These are phyloP conservation scores for Pseudogymnoascus sp. DNA, from an alignment of 2,329 filamentous ascomycete genomes.

Conservation along the genomic window DNA sequence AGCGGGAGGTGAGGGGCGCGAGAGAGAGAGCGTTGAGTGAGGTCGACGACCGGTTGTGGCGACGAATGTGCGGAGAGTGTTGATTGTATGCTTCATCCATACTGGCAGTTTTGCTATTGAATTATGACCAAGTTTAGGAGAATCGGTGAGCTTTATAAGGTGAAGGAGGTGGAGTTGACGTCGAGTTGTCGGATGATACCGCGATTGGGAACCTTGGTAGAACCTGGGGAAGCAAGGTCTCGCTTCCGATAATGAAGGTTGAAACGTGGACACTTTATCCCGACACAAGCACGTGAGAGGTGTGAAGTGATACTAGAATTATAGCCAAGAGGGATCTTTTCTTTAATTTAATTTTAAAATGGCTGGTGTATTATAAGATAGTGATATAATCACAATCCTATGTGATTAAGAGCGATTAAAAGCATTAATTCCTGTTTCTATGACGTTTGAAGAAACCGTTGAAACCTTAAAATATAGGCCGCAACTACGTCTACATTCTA, in stretches of 20 bases:
- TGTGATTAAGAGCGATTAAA: background rate
- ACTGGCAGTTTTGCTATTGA: constrained; percentile 15
- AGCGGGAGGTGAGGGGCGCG: constrained; percentile 54
- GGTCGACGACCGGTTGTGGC: constrained; percentile 50
- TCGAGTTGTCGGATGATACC: constrained; percentile 2
- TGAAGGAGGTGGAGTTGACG: background rate
- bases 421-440: background rate
- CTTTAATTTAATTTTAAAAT: background rate
- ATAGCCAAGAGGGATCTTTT: background rate
- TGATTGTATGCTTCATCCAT: constrained; percentile 58
- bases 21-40: constrained; percentile 54
- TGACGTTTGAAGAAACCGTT: background rate
- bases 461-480: background rate
- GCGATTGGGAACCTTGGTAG: constrained; percentile 6
- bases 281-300: background rate
- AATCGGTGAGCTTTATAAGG: background rate
- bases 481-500: background rate
- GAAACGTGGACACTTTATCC: background rate
- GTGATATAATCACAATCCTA: background rate
- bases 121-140: background rate
- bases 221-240: constrained; percentile 1
- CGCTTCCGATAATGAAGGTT: background rate
- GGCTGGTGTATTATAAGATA: background rate
- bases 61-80: constrained; percentile 47
- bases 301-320: background rate